Conservation (phyloP, 352 stramenopile genomes). For the Ophiocytium majus region DNA sequence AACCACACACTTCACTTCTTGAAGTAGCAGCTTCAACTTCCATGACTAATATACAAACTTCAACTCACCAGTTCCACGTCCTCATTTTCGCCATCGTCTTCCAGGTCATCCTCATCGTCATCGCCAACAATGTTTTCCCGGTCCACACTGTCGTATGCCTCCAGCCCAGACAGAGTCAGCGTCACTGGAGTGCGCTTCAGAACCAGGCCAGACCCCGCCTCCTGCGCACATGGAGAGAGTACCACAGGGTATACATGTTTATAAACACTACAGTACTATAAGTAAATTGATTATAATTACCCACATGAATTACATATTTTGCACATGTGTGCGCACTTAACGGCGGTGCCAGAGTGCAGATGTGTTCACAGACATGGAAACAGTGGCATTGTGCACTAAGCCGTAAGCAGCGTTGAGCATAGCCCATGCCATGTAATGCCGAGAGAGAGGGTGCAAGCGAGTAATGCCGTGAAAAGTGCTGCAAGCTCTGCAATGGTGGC, state of each 20-base stretch:
- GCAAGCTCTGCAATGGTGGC: not conserved
- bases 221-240: not conserved
- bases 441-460: not conserved
- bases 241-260: too few relatives aligned
- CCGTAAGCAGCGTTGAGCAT: not conserved
- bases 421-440: not conserved
- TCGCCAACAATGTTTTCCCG: not conserved
- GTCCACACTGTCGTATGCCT: not conserved
- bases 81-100: not conserved
- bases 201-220: not conserved
- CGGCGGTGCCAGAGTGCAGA: too few relatives aligned
- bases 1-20: too few relatives aligned
- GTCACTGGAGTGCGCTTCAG: constrained; percentile 16
- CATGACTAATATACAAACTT: too few relatives aligned
- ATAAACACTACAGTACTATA: too few relatives aligned
- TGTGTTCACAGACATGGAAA: too few relatives aligned
- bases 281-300: too few relatives aligned
- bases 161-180: constrained; percentile 5
- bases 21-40: too few relatives aligned
- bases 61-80: constrained; percentile 10
- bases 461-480: not conserved
- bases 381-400: too few relatives aligned
- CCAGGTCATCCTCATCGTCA: not conserved
- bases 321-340: too few relatives aligned
- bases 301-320: too few relatives aligned